These are phyloP conservation scores for Selaginella moellendorffii DNA, from an alignment of 75 land plant species.

Conservation along the genomic window DNA sequence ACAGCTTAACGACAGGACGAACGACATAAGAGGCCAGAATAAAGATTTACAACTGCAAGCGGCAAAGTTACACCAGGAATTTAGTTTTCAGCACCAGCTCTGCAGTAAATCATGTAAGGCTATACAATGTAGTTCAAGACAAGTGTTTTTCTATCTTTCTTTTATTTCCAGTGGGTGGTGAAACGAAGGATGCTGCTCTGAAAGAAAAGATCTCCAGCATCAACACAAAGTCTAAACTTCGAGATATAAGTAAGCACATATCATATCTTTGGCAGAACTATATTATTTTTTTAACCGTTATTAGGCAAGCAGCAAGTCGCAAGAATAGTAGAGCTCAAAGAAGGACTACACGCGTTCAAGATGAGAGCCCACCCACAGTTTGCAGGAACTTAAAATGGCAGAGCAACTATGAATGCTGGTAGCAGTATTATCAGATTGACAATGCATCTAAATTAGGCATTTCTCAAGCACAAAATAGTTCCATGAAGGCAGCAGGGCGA, in stretches of 20 bases:
- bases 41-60: conserved; percentile 11
- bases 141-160: neutral
- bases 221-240: conserved; percentile 3
- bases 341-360: neutral
- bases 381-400: too few species aligned
- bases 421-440: too few species aligned
- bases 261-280: too few species aligned
- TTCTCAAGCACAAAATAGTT: too few species aligned
- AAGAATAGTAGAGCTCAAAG: neutral
- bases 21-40: conserved; percentile 5
- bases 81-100: conserved; percentile 11
- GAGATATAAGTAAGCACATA: conserved; percentile 7
- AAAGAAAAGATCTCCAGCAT: conserved; percentile 9
- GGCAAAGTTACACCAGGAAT: conserved; percentile 10
- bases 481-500: too few species aligned
- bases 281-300: neutral
- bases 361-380: neutral
- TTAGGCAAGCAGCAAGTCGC: neutral
- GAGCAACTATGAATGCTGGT: too few species aligned
- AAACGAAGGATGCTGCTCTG: conserved; percentile 15
- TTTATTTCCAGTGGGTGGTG: conserved; percentile 30
- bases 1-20: conserved; percentile 10
- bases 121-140: neutral
- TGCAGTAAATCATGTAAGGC: conserved; percentile 21
- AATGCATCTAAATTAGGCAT: too few species aligned